Evolutionary conservation across 2,329 filamentous ascomycete species (phyloP), one percentile per base, ranked within the genome.

Genomic region (Arthrobotrys sphaeroides): DNA sequence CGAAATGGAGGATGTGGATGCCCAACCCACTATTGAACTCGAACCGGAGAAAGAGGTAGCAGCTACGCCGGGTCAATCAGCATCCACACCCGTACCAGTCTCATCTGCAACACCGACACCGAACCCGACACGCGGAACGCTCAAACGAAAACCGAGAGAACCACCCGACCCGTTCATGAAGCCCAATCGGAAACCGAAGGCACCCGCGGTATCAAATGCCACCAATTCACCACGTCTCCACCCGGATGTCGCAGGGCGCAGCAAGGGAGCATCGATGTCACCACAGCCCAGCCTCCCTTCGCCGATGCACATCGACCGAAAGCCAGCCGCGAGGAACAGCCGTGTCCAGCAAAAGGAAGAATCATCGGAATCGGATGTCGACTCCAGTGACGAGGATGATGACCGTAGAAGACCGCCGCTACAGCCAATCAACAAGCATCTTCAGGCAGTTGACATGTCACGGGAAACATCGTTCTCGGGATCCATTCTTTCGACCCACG

Each of bases 211-310:
- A 36, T 36, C 67, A 7, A 70, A 70, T 20, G 13, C 24, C n/a
- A 53, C 51, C 4, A 73, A 26, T 16, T 74, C 70, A 1, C 70
- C 70, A 31, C 45, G 68, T 1, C 62, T 68, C 5, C 70, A 68
- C 26, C 70, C 70, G 33, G 64, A 49, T 31, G 38, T 38, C 28
- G 53, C 70, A 24, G 62, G 45, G 2, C n/a, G 68, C 28, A 43
- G 53, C 18, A 74, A 68, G 18, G 70, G 68, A 57, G 62, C 70
- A 9, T 74, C 70, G 18, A 68, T 74, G 70, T 74, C 70, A 3
- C 70, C 70, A 6, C 70, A 74, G 33, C 61, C 61, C 9, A 36
- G 55, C 24, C 70, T 74, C 36, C 70, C 70, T 1, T 74, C 70
- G n/a, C 70, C 70, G 1, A 68, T 74, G 55, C 62, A 74, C 20